Evolutionary conservation across 164 flowering plant species (phyloP).

Genomic region (Litsea cubeba): DNA sequence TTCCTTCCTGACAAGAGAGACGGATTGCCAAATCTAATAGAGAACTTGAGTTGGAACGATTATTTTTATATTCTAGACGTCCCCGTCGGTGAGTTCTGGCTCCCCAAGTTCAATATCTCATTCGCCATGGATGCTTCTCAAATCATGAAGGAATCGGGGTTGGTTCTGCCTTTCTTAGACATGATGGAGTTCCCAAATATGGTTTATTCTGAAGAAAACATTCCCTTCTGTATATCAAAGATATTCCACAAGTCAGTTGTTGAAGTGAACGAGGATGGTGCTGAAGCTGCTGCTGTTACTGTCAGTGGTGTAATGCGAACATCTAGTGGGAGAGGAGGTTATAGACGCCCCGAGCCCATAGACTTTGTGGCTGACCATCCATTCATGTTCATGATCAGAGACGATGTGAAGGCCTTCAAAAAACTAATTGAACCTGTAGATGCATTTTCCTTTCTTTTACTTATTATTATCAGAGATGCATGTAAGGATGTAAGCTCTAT

Average conservation of each 20-base stretch:
- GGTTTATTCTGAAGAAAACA: neutral
- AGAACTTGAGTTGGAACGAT: constrained; percentile 4
- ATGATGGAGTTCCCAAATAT: constrained; percentile 11
- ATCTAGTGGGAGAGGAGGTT: too few relatives aligned
- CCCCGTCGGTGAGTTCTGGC: neutral
- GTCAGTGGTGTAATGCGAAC: too few relatives aligned
- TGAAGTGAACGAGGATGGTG: constrained; percentile 13
- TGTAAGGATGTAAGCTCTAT: too few relatives aligned
- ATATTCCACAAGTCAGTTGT: constrained; percentile 5
- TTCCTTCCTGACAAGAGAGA: constrained; percentile 16
- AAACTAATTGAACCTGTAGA: neutral
- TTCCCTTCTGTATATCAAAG: neutral
- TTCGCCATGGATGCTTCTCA: constrained; percentile 14
- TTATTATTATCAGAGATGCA: too few relatives aligned
- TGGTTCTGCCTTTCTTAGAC: constrained; percentile 6
- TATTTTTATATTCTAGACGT: neutral
- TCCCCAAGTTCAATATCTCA: constrained; percentile 24
- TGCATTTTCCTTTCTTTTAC: too few relatives aligned
- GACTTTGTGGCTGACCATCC: constrained; percentile 11
- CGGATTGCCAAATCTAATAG: constrained; percentile 14
- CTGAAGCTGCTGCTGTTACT: constrained; percentile 9
- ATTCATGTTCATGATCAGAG: constrained; percentile 12
- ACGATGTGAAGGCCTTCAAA: neutral
- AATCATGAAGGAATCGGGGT: constrained; percentile 7
- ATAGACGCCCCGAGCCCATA: neutral